A percentile compares a stretch with the other conserved stretches of the same genome.
phyloP scores from a whole-genome alignment of 2,329 filamentous ascomycete species.

The Pestalotiopsis sp. region DNA sequence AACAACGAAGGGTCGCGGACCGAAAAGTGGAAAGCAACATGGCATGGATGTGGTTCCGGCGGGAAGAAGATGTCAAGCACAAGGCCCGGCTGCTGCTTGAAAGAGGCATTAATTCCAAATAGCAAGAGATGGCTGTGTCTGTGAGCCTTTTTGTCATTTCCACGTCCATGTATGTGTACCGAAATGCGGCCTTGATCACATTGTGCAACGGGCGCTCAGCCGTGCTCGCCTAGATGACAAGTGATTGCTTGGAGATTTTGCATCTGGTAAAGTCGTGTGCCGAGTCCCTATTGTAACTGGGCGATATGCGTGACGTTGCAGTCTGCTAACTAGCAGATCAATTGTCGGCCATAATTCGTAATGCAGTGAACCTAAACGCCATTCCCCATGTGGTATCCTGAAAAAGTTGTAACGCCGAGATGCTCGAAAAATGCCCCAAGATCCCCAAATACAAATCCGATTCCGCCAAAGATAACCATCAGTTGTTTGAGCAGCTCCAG shows the following conservation, averaged over 20 bases:
- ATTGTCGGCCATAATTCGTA: neutral
- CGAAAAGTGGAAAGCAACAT: no score
- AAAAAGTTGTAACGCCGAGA: neutral
- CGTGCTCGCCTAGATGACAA: neutral
- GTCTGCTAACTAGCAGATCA: neutral
- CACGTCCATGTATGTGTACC: no score
- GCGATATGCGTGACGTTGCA: no score
- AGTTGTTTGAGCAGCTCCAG: neutral
- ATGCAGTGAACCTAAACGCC: neutral
- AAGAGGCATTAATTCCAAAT: no score
- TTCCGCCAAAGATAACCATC: neutral
- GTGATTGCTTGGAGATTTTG: neutral
- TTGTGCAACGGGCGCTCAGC: no score
- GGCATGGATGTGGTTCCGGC: no score
- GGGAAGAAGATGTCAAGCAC: no score
- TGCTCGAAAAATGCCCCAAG: neutral
- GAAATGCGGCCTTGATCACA: no score
- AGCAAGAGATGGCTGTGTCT: no score
- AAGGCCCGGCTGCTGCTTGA: no score
- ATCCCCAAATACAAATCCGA: neutral
- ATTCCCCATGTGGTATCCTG: neutral
- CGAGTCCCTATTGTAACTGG: neutral
- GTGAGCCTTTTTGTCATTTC: no score
- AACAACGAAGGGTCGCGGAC: no score
- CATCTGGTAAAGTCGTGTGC: neutral